Percentiles rank a stretch among this genome's conserved stretches.
phyloP scores from a whole-genome alignment of 164 flowering plant genomes.

The Pachysandra terminalis region DNA sequence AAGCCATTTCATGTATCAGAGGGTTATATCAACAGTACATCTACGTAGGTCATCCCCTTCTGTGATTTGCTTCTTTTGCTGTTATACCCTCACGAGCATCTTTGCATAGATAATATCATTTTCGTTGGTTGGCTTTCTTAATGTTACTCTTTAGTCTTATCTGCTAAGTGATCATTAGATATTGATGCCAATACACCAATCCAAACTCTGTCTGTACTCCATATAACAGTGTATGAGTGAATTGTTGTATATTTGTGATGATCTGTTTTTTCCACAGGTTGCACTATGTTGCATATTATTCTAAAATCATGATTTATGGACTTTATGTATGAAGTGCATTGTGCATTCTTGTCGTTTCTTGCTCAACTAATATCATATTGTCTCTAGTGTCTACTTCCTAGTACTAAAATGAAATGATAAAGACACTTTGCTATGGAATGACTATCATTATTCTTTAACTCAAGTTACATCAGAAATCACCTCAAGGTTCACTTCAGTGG shows the following conservation, averaged over 20 bases:
- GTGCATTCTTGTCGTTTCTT: slow-evolving; percentile 1
- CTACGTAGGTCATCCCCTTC: too few species aligned
- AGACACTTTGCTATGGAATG: slow-evolving; percentile 6
- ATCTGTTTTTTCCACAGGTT: neutral
- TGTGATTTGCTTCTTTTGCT: too few species aligned
- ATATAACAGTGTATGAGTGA: too few species aligned
- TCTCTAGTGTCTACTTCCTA: neutral
- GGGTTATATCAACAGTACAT: too few species aligned
- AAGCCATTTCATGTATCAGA: too few species aligned
- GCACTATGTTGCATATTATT: neutral
- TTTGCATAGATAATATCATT: too few species aligned
- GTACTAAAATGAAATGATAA: neutral
- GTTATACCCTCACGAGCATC: too few species aligned
- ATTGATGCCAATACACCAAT: too few species aligned
- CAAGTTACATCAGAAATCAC: slow-evolving; percentile 37
- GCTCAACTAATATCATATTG: neutral
- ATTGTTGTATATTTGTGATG: neutral
- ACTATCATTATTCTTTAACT: slow-evolving; percentile 37
- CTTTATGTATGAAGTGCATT: neutral
- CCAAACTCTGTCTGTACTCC: too few species aligned
- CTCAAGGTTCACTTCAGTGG: slow-evolving; percentile 36
- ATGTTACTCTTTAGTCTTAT: too few species aligned
- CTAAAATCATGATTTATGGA: neutral
- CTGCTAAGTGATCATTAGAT: too few species aligned
- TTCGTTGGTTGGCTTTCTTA: too few species aligned